These are phyloP conservation scores for Turnera subulata DNA, from an alignment of 345 rosid species.

Conservation along the genomic window DNA sequence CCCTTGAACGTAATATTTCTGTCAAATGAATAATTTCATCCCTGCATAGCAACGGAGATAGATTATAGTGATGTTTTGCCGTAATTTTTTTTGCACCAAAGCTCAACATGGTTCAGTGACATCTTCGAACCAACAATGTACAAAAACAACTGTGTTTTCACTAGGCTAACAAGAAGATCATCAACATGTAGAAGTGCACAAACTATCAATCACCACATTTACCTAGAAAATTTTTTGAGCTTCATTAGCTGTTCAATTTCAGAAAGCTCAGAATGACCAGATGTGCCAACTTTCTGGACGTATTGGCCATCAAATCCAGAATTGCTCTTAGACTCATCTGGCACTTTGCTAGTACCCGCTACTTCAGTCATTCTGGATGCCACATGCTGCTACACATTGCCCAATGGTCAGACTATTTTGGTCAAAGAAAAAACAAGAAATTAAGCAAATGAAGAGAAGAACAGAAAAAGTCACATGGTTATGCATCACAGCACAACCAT, in stretches of 20 bases:
- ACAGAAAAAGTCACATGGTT: background rate
- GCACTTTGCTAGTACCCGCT: constrained; percentile 28
- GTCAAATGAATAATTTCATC: constrained; percentile 61
- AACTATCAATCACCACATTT: constrained; percentile 16
- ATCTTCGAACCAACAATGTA: no score
- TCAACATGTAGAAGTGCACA: background rate
- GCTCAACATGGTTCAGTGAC: background rate
- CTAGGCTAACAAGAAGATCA: background rate
- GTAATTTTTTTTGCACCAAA: background rate
- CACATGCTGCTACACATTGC: constrained; percentile 21
- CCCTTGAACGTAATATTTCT: constrained; percentile 60
- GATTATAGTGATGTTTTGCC: constrained; percentile 1
- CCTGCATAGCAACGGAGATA: constrained; percentile 38
- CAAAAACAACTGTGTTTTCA: no score
- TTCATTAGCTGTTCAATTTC: constrained; percentile 71
- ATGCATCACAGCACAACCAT: background rate
- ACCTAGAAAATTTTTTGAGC: constrained; percentile 63
- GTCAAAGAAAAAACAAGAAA: background rate
- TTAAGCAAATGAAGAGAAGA: no score
- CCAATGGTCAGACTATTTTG: background rate
- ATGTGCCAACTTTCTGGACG: constrained; percentile 16
- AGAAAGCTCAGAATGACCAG: constrained; percentile 35
- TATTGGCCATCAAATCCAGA: constrained; percentile 28
- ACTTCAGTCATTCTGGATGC: constrained; percentile 26
- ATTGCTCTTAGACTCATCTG: constrained; percentile 24